Evolutionary conservation across 495 filamentous ascomycete species (phyloP), one percentile per base, ranked within the genome.

Genomic region (Hypoxylon fragiforme): DNA sequence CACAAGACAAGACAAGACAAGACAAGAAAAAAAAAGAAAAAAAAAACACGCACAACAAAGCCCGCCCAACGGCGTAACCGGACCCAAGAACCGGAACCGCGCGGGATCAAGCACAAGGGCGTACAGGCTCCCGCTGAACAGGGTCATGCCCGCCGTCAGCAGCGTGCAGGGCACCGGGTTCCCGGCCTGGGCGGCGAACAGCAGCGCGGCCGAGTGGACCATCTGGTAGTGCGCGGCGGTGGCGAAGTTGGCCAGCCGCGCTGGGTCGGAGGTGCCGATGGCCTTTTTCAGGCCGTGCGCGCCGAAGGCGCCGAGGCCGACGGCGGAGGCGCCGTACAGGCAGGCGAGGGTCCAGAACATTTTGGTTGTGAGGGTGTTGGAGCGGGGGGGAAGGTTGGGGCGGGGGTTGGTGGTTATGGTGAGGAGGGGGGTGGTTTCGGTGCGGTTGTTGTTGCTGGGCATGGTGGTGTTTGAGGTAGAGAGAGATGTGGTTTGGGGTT

Each of bases 201-300:
- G 78, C 41, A 86, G 66, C 35, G 73, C 77, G 39, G 74, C 69
- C 26, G 82, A 79, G 70, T 86, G 83, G 43, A 84, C 63, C 11
- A 85, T 70, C 82, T 85, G 45, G 56, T 86, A 86, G 7, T 85
- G 80, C 0, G 82, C 83, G 8, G 81, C 83, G 1, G 80, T 84
- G 12, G 56, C 52, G 72, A 79, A 86, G 57, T 75, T 82, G 19
- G 73, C 74, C 30, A 85, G 48, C 22, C 69, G 69, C 7, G 65
- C 57, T n/a, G 82, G 82, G 48, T 84, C 82, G 2, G 73, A 47
- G 60, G n/a, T n/a, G n/a, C n/a, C n/a, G n/a, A 84, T 78, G 44
- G 65, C 63, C 40, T 74, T 75, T 66, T 83, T 85, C 18, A 86
- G 72, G 12, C 82, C 82, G 63, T 86, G 83, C 26, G 83, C 82